Evolutionary conservation across 2,329 filamentous ascomycete genomes (phyloP), one percentile per base, ranked within the genome.

Genomic region (Aspergillus costaricaensis): DNA sequence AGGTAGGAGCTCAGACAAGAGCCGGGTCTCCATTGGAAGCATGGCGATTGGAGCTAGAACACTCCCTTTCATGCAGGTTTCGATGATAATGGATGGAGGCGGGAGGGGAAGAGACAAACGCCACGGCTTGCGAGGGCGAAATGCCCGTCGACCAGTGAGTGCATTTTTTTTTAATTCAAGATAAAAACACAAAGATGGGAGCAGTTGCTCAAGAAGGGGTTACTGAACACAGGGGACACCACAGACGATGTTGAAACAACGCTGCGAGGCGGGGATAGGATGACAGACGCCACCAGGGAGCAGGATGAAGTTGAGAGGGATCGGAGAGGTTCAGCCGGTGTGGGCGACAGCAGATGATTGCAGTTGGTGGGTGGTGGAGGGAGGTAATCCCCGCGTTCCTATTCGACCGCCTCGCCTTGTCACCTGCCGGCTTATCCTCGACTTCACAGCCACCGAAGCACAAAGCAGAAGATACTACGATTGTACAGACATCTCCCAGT

Each of bases 1-100:
- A 55, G 58, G 54, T 61, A 36, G 57, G 48, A 65, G 63, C 59
- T 63, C 60, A 60, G 62, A 58, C 61, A 64, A 57, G 27, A 32
- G 23, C 56, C 59, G 44, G 44, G 51, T 48, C 48, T 36, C 50
- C 52, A 62, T 63, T 61, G 60, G 57, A 23, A 55, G 25, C 25
- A 58, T 44, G 52, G 43, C 48, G 27, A 49, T 49, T 62, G 60
- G 61, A 64, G 59, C 61, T 58, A 51, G 53, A 38, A 27, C 47
- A 6, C 30, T 15, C 51, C 50, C 47, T 59, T 58, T 55, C 50
- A 57, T 66, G 59, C 64, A 63, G 14, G 49, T 21, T 62, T 65
- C 56, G 53, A 59, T 62, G 44, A 58, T 58, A 44, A 62, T 51
- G 54, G 58, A 60, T 60, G 43, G 56, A 50, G 57, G 43, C 21